Base-by-base conservation (phyloP, 2,329 filamentous ascomycete genomes). In the Diaporthe capsici region DNA sequence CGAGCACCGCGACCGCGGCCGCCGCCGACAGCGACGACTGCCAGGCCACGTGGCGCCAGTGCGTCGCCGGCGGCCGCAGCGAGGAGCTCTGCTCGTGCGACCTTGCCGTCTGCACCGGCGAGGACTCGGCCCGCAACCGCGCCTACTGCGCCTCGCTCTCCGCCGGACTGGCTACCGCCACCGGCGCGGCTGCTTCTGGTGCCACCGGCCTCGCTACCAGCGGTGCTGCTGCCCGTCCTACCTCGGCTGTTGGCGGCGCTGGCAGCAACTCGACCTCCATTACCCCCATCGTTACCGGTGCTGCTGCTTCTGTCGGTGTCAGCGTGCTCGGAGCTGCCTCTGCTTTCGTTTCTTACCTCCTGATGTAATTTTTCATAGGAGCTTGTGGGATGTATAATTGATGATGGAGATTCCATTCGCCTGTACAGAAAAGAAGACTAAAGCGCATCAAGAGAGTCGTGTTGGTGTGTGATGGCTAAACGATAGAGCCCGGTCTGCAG, bases 331-430 rank as follows among this genome's bases (percentile, higher is more conserved):
- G 65, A 7, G 65, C 65, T 2, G 65, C 65, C 9, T 70, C 65
- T 42, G 65, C 65, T 31, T 55, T 70, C n/a, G n/a, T 70, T 22
- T 70, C 65, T 55, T 70, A 70, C 65, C 65, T 70, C 37, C 65
- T 70, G 8, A 53, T 70, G 13, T 70, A 55, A 55, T 6, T 6
- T 8, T 12, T 25, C 7, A 5, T 15, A 1, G 17, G 25, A 20
- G 42, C 4, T 7, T 4, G 25, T 8, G 17, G 25, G 22, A 13
- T 42, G 7, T 28, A 1, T 34, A 34, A 7, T 17, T 44, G 31
- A 0, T 22, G 57, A 7, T 3, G 22, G 58, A 7, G 9, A 49
- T 0, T 2, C 6, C 1, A 22, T 49, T 20, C 10, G 17, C 8
- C 17, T 22, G 7, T 49, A 3, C 8, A 1, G 44, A 1, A 8